phyloP scores from a whole-genome alignment of 2,329 filamentous ascomycete genomes.

The Aureobasidium uvarum region DNA sequence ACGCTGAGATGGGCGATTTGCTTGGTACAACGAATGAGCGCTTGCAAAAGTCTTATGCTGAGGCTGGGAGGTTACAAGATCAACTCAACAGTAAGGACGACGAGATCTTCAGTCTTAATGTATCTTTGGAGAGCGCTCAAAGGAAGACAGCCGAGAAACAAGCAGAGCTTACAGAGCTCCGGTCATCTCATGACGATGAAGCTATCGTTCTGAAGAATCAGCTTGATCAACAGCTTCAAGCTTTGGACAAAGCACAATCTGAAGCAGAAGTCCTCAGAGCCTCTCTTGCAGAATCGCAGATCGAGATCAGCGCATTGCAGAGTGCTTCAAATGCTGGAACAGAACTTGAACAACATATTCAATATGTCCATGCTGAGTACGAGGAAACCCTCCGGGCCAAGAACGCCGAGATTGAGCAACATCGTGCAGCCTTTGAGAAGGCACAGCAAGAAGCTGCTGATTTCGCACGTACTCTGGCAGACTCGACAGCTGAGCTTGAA shows the following conservation, averaged over 20 bases:
- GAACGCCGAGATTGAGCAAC: slow-evolving; percentile 27
- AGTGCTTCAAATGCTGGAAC: neutral
- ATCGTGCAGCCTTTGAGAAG: slow-evolving; percentile 16
- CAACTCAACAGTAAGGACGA: neutral
- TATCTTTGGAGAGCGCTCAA: slow-evolving; percentile 5
- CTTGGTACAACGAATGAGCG: slow-evolving; percentile 1
- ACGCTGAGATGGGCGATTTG: slow-evolving; percentile 14
- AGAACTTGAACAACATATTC: neutral
- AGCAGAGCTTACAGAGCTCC: slow-evolving; percentile 12
- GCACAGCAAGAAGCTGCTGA: slow-evolving; percentile 14
- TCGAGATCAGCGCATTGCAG: slow-evolving; percentile 5
- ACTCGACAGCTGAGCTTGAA: slow-evolving; percentile 18
- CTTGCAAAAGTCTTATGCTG: slow-evolving; percentile 11
- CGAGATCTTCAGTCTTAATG: neutral
- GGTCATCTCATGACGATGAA: neutral
- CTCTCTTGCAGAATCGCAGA: neutral
- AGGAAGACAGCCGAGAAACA: slow-evolving; percentile 1
- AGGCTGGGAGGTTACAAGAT: slow-evolving; percentile 4
- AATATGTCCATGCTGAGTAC: slow-evolving; percentile 16
- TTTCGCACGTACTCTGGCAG: slow-evolving; percentile 6
- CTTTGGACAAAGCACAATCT: slow-evolving; percentile 4
- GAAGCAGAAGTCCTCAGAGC: neutral
- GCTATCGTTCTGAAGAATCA: neutral
- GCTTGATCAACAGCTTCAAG: neutral
- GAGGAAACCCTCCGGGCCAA: slow-evolving; percentile 20